phyloP scores from a whole-genome alignment of 495 filamentous ascomycete species.

The Annulohypoxylon stygium region DNA sequence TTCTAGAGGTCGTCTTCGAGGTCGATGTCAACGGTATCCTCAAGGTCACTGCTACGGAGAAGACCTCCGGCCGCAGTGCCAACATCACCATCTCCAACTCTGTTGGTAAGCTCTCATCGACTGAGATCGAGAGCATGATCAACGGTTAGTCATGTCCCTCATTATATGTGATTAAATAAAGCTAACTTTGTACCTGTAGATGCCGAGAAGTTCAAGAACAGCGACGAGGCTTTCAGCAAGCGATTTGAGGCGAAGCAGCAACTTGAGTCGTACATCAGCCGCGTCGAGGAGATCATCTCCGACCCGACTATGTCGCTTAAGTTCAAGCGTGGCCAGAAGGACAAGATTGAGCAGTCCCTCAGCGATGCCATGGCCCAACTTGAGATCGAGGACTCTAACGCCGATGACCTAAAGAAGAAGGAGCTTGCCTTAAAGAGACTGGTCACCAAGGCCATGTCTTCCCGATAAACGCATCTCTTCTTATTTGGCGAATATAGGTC shows the following conservation, averaged over 20 bases:
- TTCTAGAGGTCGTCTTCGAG: constrained; percentile 98
- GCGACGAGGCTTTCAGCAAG: constrained; percentile 98
- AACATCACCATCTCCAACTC: constrained; percentile 99
- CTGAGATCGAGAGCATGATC: constrained; percentile 98
- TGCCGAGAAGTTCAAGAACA: constrained; percentile 98
- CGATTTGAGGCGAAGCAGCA: constrained; percentile 98
- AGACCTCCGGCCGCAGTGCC: constrained; percentile 96
- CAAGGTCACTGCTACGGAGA: constrained; percentile 99
- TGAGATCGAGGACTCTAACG: constrained; percentile 73
- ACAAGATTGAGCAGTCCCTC: constrained; percentile 95
- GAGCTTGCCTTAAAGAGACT: constrained; percentile 97
- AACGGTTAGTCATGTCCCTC: constrained; percentile 68
- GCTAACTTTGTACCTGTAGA: constrained; percentile 64
- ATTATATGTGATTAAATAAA: not conserved
- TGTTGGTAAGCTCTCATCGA: constrained; percentile 95
- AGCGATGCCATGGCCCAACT: constrained; percentile 66
- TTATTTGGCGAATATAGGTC: constrained; percentile 49
- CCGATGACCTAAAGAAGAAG: constrained; percentile 99
- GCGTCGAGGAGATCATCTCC: constrained; percentile 98
- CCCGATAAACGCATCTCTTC: constrained; percentile 70
- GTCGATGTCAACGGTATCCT: constrained; percentile 99
- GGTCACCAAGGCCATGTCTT: constrained; percentile 97
- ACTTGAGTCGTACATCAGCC: constrained; percentile 98
- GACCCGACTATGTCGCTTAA: constrained; percentile 96
- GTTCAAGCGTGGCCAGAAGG: constrained; percentile 98